These are phyloP conservation scores for Ascochyta lentis DNA, from an alignment of 2,329 filamentous ascomycete genomes.

Conservation along the genomic window DNA sequence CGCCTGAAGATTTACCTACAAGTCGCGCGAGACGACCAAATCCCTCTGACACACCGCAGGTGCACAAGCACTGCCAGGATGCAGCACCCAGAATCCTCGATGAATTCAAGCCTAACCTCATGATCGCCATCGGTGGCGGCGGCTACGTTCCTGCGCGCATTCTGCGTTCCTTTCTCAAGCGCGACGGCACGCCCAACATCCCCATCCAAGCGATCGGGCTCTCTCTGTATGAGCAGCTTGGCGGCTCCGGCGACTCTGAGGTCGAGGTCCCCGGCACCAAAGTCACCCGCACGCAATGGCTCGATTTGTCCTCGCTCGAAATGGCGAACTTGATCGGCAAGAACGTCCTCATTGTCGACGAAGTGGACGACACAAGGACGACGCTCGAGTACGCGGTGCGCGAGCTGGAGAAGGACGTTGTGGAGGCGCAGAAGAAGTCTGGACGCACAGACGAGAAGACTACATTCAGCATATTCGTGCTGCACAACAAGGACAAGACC, in stretches of 20 bases:
- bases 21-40: neutral
- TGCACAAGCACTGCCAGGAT: conserved; percentile 96
- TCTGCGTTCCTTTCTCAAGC: conserved; percentile 93
- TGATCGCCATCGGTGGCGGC: conserved; percentile 97
- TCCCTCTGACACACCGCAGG: conserved; percentile 59
- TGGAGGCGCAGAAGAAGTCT: conserved; percentile 75
- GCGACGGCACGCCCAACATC: conserved; percentile 86
- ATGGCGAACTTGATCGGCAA: conserved; percentile 91
- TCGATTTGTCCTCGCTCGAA: conserved; percentile 84
- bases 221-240: conserved; percentile 90
- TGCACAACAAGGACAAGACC: conserved; percentile 97
- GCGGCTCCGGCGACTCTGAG: conserved; percentile 64
- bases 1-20: no score
- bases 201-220: conserved; percentile 99
- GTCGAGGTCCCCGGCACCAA: conserved; percentile 87
- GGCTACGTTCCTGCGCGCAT: conserved; percentile 98
- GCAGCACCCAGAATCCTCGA: conserved; percentile 81
- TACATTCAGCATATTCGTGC: conserved; percentile 90
- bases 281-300: conserved; percentile 97
- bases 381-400: conserved; percentile 93
- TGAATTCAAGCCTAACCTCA: conserved; percentile 89
- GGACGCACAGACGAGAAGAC: conserved; percentile 76
- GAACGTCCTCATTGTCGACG: conserved; percentile 89
- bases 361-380: conserved; percentile 94
- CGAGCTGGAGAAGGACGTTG: conserved; percentile 94